phyloP scores from a whole-genome alignment of 257 asterid species.

The Ophiorrhiza pumila region DNA sequence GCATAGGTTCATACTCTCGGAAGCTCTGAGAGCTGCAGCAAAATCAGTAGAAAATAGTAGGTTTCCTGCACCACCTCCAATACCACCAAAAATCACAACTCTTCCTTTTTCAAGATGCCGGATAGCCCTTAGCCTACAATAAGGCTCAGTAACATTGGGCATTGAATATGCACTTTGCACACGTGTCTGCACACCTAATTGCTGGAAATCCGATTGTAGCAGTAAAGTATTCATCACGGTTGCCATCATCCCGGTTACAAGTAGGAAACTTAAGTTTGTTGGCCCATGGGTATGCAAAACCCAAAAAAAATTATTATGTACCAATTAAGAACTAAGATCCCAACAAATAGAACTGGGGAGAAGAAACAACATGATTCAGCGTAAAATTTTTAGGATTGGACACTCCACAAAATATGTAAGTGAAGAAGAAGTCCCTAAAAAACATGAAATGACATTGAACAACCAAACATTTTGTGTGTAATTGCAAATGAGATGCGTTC shows the following conservation, averaged over 20 bases:
- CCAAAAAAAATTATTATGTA: neutral
- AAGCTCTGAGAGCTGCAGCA: conserved; percentile 92
- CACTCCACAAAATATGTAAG: neutral
- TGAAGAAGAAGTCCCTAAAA: neutral
- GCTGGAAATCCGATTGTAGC: conserved; percentile 85
- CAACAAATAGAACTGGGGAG: neutral
- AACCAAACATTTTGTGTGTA: neutral
- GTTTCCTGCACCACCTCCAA: conserved; percentile 89
- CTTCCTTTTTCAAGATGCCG: conserved; percentile 97
- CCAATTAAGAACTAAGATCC: neutral
- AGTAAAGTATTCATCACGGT: conserved; percentile 92
- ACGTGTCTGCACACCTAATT: conserved; percentile 82
- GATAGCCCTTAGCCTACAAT: conserved; percentile 78
- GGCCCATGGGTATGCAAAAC: conserved; percentile 16
- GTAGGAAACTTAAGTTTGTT: conserved; percentile 22
- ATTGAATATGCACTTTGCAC: conserved; percentile 84
- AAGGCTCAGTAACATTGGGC: conserved; percentile 92
- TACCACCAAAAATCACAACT: conserved; percentile 90
- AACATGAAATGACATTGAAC: neutral
- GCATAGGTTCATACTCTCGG: conserved; percentile 56
- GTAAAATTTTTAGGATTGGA: neutral
- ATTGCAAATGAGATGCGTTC: neutral
- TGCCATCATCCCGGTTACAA: conserved; percentile 82
- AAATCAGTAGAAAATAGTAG: conserved; percentile 93
- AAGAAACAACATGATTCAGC: neutral